phyloP scores from a whole-genome alignment of 305 asterid species.

The Fraxinus floribunda region DNA sequence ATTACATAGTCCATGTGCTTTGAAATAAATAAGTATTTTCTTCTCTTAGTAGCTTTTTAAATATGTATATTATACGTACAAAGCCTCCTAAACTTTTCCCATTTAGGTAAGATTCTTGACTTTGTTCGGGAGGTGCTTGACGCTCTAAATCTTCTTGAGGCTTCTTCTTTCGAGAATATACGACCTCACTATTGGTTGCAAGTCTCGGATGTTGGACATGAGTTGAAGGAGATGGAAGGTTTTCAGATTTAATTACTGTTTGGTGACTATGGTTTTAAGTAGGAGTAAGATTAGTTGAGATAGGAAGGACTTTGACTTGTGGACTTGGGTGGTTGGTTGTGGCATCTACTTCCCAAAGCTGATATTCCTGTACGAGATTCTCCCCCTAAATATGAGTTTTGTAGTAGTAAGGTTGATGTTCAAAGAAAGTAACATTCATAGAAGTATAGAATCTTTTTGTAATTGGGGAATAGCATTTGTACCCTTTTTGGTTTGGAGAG shows the following conservation, averaged over 20 bases:
- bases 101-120: background rate
- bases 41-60: background rate
- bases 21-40: background rate
- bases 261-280: background rate
- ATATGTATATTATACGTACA: background rate
- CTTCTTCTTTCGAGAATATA: background rate
- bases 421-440: background rate
- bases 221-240: background rate
- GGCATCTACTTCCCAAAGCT: background rate
- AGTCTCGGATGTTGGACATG: background rate
- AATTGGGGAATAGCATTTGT: background rate
- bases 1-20: background rate
- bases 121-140: background rate
- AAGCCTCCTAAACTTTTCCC: background rate
- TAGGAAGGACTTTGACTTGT: background rate
- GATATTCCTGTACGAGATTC: background rate
- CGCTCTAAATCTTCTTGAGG: background rate
- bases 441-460: background rate
- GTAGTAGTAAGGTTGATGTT: background rate
- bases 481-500: background rate
- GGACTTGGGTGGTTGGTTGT: background rate
- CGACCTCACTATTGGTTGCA: background rate
- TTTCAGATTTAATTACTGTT: background rate
- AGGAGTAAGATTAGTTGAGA: background rate
- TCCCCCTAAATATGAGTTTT: background rate